These are phyloP conservation scores for Globisporangium yorkense DNA, from an alignment of 352 stramenopile species.

Conservation along the genomic window DNA sequence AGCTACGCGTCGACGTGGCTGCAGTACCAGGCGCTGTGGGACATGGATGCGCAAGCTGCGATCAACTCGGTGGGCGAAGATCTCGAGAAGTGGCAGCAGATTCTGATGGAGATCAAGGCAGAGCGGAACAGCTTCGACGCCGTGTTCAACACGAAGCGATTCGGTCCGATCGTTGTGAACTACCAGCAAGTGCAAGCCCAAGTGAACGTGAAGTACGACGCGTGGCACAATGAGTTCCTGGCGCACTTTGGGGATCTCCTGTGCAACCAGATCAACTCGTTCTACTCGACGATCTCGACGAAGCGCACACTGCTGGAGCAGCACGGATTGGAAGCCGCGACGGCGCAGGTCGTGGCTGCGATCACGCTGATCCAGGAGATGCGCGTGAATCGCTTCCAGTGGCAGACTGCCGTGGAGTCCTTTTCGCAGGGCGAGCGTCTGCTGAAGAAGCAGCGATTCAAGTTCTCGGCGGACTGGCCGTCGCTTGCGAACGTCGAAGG, in stretches of 20 bases:
- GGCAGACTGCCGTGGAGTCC: constrained; percentile 77
- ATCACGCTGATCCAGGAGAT: constrained; percentile 90
- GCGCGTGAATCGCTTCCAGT: constrained; percentile 58
- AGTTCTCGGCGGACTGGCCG: constrained; percentile 95
- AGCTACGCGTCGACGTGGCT: constrained; percentile 96
- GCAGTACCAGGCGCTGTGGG: constrained; percentile 98
- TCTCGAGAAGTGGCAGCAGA: constrained; percentile 94
- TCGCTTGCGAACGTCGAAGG: constrained; percentile 95
- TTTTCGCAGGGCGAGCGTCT: constrained; percentile 95
- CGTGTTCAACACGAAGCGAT: constrained; percentile 83
- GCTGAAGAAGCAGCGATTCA: constrained; percentile 94
- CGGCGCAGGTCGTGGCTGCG: constrained; percentile 93
- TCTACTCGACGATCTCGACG: constrained; percentile 80
- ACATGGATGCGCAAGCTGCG: constrained; percentile 95
- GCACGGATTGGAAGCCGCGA: constrained; percentile 93
- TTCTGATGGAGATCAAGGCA: constrained; percentile 95
- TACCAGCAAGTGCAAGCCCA: constrained; percentile 91
- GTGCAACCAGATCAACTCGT: constrained; percentile 88
- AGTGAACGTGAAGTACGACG: constrained; percentile 99
- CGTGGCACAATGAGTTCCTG: constrained; percentile 98
- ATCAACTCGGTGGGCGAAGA: constrained; percentile 91
- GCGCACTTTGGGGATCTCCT: constrained; percentile 94
- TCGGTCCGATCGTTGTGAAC: constrained; percentile 87
- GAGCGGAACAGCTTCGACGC: constrained; percentile 95
- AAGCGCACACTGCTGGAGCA: constrained; percentile 90